These are phyloP conservation scores for Trichoderma harzianum DNA, from an alignment of 2,329 filamentous ascomycete genomes.

Conservation along the genomic window DNA sequence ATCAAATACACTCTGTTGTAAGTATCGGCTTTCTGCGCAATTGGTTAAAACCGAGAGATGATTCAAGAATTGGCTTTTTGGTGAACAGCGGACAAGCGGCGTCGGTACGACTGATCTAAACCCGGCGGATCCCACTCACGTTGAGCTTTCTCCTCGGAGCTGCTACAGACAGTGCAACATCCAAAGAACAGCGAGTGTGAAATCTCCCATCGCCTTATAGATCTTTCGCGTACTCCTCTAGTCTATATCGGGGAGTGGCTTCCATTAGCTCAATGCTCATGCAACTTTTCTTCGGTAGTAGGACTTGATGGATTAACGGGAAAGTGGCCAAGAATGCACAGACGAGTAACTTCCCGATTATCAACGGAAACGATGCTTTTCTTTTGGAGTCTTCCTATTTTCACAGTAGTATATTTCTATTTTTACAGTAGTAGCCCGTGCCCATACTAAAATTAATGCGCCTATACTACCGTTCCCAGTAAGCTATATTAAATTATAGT, in stretches of 20 bases:
- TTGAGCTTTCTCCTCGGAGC: not conserved
- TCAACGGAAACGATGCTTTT: not conserved
- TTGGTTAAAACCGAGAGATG: not conserved
- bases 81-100: not conserved
- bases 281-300: not conserved
- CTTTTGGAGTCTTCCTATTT: too few species aligned
- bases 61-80: not conserved
- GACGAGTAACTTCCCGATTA: accelerated
- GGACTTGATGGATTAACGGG: not conserved
- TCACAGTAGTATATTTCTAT: too few species aligned
- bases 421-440: too few species aligned
- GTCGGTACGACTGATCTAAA: not conserved
- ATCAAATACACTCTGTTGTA: not conserved
- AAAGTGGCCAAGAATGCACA: not conserved
- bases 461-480: too few species aligned
- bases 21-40: not conserved
- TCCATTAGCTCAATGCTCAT: not conserved
- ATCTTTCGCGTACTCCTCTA: not conserved
- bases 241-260: not conserved
- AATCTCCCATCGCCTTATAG: not conserved
- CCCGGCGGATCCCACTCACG: not conserved
- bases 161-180: not conserved
- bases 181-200: not conserved
- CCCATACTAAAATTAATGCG: too few species aligned
- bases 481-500: too few species aligned